Base-by-base conservation (phyloP, 148 eudicot genomes). In the Rhododendron ovatum region DNA sequence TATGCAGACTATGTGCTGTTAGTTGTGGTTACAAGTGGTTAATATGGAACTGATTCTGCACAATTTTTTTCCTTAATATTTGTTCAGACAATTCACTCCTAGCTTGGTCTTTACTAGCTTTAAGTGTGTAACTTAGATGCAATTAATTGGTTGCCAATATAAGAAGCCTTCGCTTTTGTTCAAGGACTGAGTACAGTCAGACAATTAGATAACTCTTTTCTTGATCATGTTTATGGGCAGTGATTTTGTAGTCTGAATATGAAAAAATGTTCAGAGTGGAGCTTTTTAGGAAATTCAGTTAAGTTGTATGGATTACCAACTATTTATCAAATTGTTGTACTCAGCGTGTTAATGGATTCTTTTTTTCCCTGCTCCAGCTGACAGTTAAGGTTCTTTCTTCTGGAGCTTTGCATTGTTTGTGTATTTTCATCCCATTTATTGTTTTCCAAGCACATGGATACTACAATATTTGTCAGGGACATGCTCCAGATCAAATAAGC, bases 381-480 rank as follows among this genome's bases (percentile, higher is more conserved):
- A 87, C 88, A 63, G 78, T 94, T 86, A 91, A 87, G 90, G 91
- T 92, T 90, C 86, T 97, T 83, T 74, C 90, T 86, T 87, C 90
- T 85, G 98, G 93, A 82, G 93, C 90, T 41, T 73, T 94, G 73
- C 89, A 91, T 61, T 90, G 94, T 86, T 74, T 94, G 26, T 92
- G 89, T 88, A 91, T 94, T 85, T 86, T 89, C 85, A 45, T 91
- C 69, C 99, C 98, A 24, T 97, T 97, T 80, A 48, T 94, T 51
- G 93, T 92, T 86, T 95, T 88, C 91, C 99, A 97, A 95, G 95
- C 95, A 77, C 93, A 92, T 92, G 99, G 98, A 80, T 97, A 94
- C 89, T 91, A 88, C 85, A 94, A 93, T 82, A 87, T 97, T 22
- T 97, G 99, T 90, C 76, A 82, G 83, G 94, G 91, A 82, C 91